Base-by-base conservation (phyloP, 2,329 filamentous ascomycete species). In the Fusarium coffeatum region DNA sequence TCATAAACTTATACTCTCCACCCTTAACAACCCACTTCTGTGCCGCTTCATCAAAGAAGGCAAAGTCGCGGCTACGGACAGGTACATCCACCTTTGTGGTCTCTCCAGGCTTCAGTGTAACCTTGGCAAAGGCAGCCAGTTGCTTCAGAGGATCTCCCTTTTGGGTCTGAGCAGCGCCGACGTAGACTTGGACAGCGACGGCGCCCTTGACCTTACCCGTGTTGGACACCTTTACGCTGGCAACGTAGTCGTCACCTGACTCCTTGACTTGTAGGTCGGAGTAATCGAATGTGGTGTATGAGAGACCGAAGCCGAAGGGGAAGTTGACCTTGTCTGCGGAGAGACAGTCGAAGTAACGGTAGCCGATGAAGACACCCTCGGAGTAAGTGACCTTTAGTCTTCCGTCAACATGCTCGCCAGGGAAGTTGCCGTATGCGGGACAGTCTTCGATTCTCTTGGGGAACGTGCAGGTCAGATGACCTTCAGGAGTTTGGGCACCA, bases 301-400 rank as follows among this genome's bases (percentile, higher is more conserved):
- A 76, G 20, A 76, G 68, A 61, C 74, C 90, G 73, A 90, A 87
- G 10, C 90, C 90, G 71, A 92, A 92, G 49, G 88, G 83, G 78
- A 92, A 92, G 28, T 88, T 84, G 0, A 89, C 83, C 18, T 84
- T 82, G n/a, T 87, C 84, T 40, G 84, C 80, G 3, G 83, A 81
- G n/a, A 78, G 58, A 69, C 87, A 89, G 73, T 92, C 89, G 72
- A 90, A 92, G 79, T 88, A 75, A 88, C 89, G 83, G 77, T 92
- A 92, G 1, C 90, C 90, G 40, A 92, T 83, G 74, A 90, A 92
- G 46, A 92, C 84, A 49, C 90, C 90, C 76, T 92, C 90, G n/a
- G 87, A 88, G 69, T 92, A 92, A 3, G 89, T 80, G 5, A 89
- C 88, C 68, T 87, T 84, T 49, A 89, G 83, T 56, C 87, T 86